These are phyloP conservation scores for Penicillium crustosum DNA, from an alignment of 2,329 filamentous ascomycete genomes.

Conservation along the genomic window DNA sequence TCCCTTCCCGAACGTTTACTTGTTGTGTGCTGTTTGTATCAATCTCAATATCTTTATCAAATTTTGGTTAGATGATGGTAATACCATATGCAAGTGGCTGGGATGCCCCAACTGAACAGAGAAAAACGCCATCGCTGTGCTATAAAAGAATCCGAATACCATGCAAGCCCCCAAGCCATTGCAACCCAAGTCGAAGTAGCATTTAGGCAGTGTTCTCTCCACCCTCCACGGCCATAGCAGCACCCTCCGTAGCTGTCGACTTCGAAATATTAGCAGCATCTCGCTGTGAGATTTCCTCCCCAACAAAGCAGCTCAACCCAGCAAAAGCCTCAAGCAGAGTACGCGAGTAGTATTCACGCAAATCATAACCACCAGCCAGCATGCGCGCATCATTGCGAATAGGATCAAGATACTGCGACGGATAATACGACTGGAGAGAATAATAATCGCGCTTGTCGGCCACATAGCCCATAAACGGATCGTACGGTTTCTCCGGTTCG, in stretches of 20 bases:
- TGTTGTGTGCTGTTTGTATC: background rate
- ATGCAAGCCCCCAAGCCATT: background rate
- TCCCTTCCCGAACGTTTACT: background rate
- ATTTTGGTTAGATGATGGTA: background rate
- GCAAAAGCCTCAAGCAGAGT: conserved; percentile 87
- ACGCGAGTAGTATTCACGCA: conserved; percentile 76
- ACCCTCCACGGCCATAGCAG: conserved; percentile 30
- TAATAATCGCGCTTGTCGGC: conserved; percentile 68
- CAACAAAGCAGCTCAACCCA: conserved; percentile 82
- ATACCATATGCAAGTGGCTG: background rate
- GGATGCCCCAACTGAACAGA: background rate
- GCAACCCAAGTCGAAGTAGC: background rate
- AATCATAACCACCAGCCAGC: conserved; percentile 77
- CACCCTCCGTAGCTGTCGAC: conserved; percentile 29
- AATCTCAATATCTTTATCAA: background rate
- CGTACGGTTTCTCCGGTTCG: conserved; percentile 72
- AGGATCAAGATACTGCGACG: conserved; percentile 70
- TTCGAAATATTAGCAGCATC: conserved; percentile 26
- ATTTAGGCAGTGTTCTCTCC: background rate
- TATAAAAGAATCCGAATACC: background rate
- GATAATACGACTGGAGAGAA: conserved; percentile 66
- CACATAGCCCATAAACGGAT: conserved; percentile 76
- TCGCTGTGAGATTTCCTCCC: conserved; percentile 61
- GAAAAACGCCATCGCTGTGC: conserved; percentile 14
- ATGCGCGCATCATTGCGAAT: conserved; percentile 65